Evolutionary conservation across 2,329 filamentous ascomycete species (phyloP).

Genomic region (Epichloe amarillans): DNA sequence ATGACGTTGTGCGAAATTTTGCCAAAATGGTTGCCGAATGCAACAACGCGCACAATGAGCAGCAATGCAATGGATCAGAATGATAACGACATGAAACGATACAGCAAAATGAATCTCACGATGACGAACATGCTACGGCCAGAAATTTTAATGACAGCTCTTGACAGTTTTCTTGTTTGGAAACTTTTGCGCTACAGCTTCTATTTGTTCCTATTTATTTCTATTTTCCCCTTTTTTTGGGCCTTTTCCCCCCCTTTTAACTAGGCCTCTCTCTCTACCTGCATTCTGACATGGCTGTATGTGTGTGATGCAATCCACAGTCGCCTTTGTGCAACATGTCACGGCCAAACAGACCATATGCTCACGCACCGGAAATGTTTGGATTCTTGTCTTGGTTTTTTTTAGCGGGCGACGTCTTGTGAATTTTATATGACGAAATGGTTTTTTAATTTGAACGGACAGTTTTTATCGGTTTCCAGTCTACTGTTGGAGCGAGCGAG

Average conservation of each 20-base stretch:
- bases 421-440: neutral
- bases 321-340: neutral
- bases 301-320: neutral
- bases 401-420: neutral
- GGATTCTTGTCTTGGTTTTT: neutral
- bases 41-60: conserved; percentile 34
- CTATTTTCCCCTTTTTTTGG: conserved; percentile 4
- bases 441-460: neutral
- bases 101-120: conserved; percentile 21
- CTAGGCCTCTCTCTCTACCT: neutral
- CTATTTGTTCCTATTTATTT: conserved; percentile 2
- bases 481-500: neutral
- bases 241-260: too few species aligned
- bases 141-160: conserved; percentile 14
- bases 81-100: conserved; percentile 23
- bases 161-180: conserved; percentile 5
- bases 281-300: neutral
- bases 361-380: conserved; percentile 5
- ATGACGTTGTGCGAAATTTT: conserved; percentile 85
- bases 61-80: conserved; percentile 29
- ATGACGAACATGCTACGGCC: conserved; percentile 19
- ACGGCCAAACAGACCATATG: conserved; percentile 4
- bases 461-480: neutral
- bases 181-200: conserved; percentile 1
- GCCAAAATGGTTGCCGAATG: conserved; percentile 78